These are phyloP conservation scores for Mortierella polycephala DNA, from an alignment of 371 early-diverging fungal genomes.

Conservation along the genomic window DNA sequence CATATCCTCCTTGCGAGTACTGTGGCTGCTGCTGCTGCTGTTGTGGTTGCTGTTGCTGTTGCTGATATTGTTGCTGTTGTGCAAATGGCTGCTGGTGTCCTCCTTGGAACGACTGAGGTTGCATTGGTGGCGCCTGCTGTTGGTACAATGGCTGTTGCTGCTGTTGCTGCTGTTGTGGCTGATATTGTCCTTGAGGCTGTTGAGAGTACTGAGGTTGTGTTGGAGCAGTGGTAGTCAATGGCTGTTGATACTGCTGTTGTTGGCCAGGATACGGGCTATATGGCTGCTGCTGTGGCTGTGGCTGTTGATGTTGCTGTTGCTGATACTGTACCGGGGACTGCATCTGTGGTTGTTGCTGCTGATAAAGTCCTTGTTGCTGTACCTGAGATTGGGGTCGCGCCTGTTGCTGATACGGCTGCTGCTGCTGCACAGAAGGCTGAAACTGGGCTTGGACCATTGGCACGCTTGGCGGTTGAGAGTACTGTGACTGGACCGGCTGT, in stretches of 20 bases:
- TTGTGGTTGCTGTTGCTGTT: constrained; percentile 26
- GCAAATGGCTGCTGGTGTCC: constrained; percentile 14
- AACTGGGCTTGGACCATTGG: background rate
- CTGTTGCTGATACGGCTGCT: constrained; percentile 22
- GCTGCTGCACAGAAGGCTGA: constrained; percentile 32
- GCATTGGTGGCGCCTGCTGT: constrained; percentile 22
- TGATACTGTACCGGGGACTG: constrained; percentile 34
- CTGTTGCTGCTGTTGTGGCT: constrained; percentile 16
- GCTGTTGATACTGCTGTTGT: constrained; percentile 31
- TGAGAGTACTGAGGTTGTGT: constrained; percentile 14
- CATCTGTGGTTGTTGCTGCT: constrained; percentile 17
- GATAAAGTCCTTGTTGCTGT: constrained; percentile 4
- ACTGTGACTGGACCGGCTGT: constrained; percentile 23
- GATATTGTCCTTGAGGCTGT: constrained; percentile 46
- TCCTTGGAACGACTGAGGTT: constrained; percentile 12
- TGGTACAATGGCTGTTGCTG: constrained; percentile 16
- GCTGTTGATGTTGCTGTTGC: constrained; percentile 25
- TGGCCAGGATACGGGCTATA: constrained; percentile 23
- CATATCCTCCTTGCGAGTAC: constrained; percentile 23
- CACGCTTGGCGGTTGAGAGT: background rate
- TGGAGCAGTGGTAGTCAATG: background rate
- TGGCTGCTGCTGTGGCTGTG: constrained; percentile 24
- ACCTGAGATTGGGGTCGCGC: constrained; percentile 3
- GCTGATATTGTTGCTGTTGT: constrained; percentile 21
- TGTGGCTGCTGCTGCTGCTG: constrained; percentile 35